phyloP scores from a whole-genome alignment of 176 grass and related monocot genomes.

The Sorghum bicolor region DNA sequence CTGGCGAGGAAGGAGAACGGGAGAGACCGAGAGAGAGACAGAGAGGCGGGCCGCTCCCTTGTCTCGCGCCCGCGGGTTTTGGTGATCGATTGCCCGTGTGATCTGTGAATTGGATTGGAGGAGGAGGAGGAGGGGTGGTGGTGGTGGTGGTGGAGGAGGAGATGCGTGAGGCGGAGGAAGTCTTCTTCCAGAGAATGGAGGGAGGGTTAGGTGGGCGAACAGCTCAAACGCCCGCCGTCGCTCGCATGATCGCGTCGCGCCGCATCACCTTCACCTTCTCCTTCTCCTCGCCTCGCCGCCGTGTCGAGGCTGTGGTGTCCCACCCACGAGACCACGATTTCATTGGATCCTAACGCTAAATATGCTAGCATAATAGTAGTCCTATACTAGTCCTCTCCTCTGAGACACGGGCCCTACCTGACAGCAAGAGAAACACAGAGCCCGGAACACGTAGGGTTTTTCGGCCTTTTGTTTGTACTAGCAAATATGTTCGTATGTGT shows the following conservation, averaged over 20 bases:
- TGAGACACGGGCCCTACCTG: neutral
- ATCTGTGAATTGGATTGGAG: neutral
- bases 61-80: neutral
- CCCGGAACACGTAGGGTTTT: too few species aligned
- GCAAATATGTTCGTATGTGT: too few species aligned
- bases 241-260: conserved; percentile 14
- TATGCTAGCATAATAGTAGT: too few species aligned
- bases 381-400: neutral
- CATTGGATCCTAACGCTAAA: neutral
- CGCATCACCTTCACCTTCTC: neutral
- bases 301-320: conserved; percentile 6
- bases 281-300: neutral
- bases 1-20: neutral
- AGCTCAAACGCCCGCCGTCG: conserved; percentile 24
- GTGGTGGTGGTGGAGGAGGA: neutral
- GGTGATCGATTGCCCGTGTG: neutral
- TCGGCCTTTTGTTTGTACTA: too few species aligned
- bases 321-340: neutral
- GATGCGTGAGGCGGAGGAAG: neutral
- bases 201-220: conserved; percentile 35
- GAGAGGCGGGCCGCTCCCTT: neutral
- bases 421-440: neutral
- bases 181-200: neutral
- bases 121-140: neutral
- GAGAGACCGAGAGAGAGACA: neutral